Base-by-base conservation (phyloP, 2,329 filamentous ascomycete species). In the Ophidiomyces ophidiicola region DNA sequence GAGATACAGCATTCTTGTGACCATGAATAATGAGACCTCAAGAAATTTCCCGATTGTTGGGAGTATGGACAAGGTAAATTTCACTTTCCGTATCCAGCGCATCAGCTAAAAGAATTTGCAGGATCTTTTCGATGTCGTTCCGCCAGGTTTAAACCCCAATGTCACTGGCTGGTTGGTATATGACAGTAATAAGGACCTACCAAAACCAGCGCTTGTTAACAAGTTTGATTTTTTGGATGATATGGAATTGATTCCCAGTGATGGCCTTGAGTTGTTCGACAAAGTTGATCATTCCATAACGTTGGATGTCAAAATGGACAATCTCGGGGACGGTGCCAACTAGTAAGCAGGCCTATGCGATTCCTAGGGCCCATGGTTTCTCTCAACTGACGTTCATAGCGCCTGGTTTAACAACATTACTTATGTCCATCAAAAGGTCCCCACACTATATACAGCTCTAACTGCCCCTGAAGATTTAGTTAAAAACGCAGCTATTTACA, bases 281-380 rank as follows among this genome's bases (percentile, higher is more conserved):
- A 39, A 43, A 17, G 43, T 43, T 24, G 43, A 42, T 32, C 39
- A 45, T 20, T 30, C 34, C 3, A 35, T 42, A 10, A 43, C 35
- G 7, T 29, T 45, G 21, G 39, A 45, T 23, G 31, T 82, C 6
- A 66, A 67, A 46, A 84, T 85, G 80, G 71, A 78, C 52, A 45
- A 45, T 21, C 36, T 43, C 26, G 43, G 43, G 1, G 43, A 45
- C 23, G 39, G 39, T 11, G 39, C 43, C 32, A 45, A 45, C 20
- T 45, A 45, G 43, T 45, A 36, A 45, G 43, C 5, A 2, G 14
- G 12, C 20, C 8, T 18, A n/a, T 21, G n/a, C 24, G 25, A 14
- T 20, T 14, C 10, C 6, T 24, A 14, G 5, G 30, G 3, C 12
- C 21, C n/a, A 11, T 8, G 18, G 25, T 6, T 12, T 12, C n/a